phyloP scores from a whole-genome alignment of 1,284 basidiomycete genomes.

The Cystobasidiaceae sp. region DNA sequence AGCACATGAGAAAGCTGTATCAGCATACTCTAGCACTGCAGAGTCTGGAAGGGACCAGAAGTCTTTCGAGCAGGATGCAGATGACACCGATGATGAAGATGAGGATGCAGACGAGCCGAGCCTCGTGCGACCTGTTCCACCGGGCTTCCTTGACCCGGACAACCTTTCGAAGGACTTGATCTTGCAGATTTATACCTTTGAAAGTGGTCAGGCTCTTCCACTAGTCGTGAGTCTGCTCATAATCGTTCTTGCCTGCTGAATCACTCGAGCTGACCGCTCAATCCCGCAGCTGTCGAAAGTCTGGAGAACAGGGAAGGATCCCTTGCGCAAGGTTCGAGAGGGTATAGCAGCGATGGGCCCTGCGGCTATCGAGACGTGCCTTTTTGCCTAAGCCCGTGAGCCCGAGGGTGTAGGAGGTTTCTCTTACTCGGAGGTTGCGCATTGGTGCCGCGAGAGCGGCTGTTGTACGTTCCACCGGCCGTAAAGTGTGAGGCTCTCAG shows the following conservation, averaged over 20 bases:
- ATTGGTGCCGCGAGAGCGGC: no score
- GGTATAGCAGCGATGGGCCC: conserved; percentile 40
- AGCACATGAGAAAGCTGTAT: no score
- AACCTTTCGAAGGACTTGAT: conserved; percentile 36
- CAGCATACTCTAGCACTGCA: no score
- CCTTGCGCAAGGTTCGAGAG: conserved; percentile 35
- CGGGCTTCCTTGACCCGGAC: conserved; percentile 44
- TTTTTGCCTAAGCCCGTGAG: conserved; percentile 5
- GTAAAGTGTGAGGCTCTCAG: no score
- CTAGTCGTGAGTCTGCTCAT: conserved; percentile 27
- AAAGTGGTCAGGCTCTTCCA: conserved; percentile 35
- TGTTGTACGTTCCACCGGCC: no score
- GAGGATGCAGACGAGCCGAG: conserved; percentile 38
- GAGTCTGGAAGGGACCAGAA: no score
- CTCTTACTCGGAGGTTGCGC: no score
- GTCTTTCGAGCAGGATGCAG: no score
- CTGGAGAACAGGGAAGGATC: conserved; percentile 33
- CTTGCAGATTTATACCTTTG: conserved; percentile 33
- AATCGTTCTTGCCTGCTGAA: neutral
- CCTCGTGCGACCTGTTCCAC: conserved; percentile 40
- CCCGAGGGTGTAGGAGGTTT: no score
- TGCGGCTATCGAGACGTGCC: conserved; percentile 21
- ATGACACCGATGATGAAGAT: conserved; percentile 36
- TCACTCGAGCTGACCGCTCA: neutral
- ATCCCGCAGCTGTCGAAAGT: conserved; percentile 34